Percentiles rank a stretch among this genome's conserved stretches.
Conservation (phyloP, 2,329 filamentous ascomycete genomes). For the Fusarium newnesense region DNA sequence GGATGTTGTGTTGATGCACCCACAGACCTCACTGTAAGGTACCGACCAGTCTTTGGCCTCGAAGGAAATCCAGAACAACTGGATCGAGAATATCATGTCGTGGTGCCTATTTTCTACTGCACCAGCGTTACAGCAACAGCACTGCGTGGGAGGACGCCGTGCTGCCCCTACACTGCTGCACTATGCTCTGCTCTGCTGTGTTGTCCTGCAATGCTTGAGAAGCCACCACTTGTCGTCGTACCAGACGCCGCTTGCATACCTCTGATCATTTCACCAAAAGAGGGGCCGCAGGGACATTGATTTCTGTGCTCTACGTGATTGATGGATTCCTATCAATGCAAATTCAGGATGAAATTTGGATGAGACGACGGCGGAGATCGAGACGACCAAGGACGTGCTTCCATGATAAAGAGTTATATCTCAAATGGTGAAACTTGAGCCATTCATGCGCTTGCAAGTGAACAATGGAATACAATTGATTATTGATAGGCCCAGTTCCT, state of each 20-base stretch:
- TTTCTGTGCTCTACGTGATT: slow-evolving; percentile 21
- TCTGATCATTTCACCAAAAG: slow-evolving; percentile 38
- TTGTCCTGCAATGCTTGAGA: slow-evolving; percentile 33
- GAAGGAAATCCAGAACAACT: slow-evolving; percentile 18
- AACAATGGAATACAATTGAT: slow-evolving; percentile 28
- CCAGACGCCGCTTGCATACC: slow-evolving; percentile 32
- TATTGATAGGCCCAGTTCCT: slow-evolving; percentile 35
- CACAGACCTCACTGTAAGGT: slow-evolving; percentile 40
- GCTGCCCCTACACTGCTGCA: slow-evolving; percentile 20
- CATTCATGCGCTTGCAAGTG: slow-evolving; percentile 28
- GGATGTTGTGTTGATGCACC: slow-evolving; percentile 29
- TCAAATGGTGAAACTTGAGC: slow-evolving; percentile 21
- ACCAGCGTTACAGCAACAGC: slow-evolving; percentile 30
- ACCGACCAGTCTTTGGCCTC: slow-evolving; percentile 30
- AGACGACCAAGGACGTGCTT: slow-evolving; percentile 20
- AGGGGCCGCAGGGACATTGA: slow-evolving; percentile 31
- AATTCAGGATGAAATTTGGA: slow-evolving; percentile 30
- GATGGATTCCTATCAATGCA: slow-evolving; percentile 30
- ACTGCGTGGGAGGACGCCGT: slow-evolving; percentile 19
- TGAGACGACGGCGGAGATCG: slow-evolving; percentile 26
- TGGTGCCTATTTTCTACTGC: slow-evolving; percentile 27
- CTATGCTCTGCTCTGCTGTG: slow-evolving; percentile 35
- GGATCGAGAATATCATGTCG: slow-evolving; percentile 35
- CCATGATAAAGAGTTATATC: slow-evolving; percentile 19
- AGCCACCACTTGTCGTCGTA: slow-evolving; percentile 32